Conservation (phyloP, 2,329 filamentous ascomycete species). For the Colletotrichum melonis region DNA sequence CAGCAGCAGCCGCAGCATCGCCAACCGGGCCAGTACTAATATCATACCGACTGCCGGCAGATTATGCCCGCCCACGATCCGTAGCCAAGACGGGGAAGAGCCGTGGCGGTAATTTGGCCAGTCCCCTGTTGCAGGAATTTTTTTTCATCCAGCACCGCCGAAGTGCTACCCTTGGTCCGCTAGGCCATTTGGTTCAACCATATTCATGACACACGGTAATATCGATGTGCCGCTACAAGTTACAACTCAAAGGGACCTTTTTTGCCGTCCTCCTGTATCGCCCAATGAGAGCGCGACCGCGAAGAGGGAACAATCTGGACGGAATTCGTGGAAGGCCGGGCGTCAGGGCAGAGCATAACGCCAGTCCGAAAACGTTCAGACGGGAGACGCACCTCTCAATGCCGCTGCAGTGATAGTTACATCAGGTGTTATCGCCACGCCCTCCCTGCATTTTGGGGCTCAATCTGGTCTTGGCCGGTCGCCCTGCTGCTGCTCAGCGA, state of each 20-base stretch:
- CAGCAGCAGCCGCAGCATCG: background rate
- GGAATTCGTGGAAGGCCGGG: background rate
- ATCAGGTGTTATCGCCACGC: constrained; percentile 21
- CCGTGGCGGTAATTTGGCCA: background rate
- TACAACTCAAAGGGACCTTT: constrained; percentile 13
- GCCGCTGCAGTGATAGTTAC: background rate
- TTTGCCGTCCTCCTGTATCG: background rate
- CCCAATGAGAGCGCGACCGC: background rate
- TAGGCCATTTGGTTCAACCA: background rate
- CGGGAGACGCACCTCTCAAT: constrained; percentile 1
- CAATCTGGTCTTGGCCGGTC: background rate
- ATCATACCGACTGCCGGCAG: constrained; percentile 9
- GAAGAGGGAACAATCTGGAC: background rate
- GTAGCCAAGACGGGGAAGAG: constrained; percentile 21
- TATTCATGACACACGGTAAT: constrained; percentile 27
- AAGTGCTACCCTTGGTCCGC: background rate
- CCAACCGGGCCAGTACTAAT: background rate
- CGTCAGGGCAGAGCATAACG: background rate
- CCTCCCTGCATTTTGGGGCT: constrained; percentile 9
- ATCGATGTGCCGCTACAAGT: background rate
- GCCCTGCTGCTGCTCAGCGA: background rate
- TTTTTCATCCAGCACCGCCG: background rate
- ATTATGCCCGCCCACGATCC: background rate
- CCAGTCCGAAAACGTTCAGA: constrained; percentile 18
- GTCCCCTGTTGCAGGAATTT: background rate